Percentiles rank a stretch among this genome's conserved stretches.
Evolutionary conservation across 2,329 filamentous ascomycete genomes (phyloP).

Genomic region (Fusarium illudens): DNA sequence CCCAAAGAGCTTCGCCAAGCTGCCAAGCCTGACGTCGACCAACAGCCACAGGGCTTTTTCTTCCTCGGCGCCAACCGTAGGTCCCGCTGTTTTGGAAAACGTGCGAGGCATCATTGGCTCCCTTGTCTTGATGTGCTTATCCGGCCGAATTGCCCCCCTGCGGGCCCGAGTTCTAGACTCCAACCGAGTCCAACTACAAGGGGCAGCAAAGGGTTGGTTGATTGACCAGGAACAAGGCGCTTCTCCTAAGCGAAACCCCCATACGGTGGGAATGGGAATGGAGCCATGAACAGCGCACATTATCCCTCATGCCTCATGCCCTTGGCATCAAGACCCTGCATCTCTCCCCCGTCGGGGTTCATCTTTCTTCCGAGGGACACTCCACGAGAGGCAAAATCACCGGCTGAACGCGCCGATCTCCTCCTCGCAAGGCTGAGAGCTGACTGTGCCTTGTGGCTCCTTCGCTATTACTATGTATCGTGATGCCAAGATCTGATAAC

Average conservation of each 20-base stretch:
- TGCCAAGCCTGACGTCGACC: not conserved
- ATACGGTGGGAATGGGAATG: not conserved
- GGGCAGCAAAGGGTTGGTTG: not conserved
- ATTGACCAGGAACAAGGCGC: not conserved
- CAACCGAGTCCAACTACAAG: not conserved
- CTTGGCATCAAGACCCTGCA: not conserved
- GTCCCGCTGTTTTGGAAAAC: not conserved
- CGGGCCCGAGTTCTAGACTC: conserved; percentile 9
- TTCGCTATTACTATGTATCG: no score
- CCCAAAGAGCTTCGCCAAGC: not conserved
- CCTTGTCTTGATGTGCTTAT: conserved; percentile 2
- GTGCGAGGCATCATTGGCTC: conserved; percentile 12
- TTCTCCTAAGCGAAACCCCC: not conserved
- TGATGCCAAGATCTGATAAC: not conserved
- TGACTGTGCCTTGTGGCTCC: not conserved
- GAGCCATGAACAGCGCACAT: not conserved
- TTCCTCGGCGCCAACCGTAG: not conserved
- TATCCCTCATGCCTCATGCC: not conserved
- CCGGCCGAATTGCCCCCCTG: conserved; percentile 8
- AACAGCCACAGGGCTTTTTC: not conserved
- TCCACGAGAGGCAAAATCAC: not conserved
- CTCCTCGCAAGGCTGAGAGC: not conserved
- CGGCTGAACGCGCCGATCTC: not conserved
- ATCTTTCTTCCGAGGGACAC: not conserved
- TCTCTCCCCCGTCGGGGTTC: not conserved